phyloP scores from a whole-genome alignment of 1,139 yeast species.

The Nematodospora anomalae region DNA sequence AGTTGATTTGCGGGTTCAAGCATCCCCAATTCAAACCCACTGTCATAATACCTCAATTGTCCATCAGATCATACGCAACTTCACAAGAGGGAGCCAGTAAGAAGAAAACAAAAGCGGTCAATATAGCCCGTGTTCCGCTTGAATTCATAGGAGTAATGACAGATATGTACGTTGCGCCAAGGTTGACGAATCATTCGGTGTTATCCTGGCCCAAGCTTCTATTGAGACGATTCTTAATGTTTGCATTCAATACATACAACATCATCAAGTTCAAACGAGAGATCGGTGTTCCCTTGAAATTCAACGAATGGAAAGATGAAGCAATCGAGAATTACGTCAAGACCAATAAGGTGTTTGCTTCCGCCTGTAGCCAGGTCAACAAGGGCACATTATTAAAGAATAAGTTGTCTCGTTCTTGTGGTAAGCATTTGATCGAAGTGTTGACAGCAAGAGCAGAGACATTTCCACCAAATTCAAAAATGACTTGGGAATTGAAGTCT shows the following conservation, averaged over 20 bases:
- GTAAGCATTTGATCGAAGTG: conserved; percentile 33
- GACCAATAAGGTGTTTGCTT: conserved; percentile 45
- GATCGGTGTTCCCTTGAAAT: conserved; percentile 37
- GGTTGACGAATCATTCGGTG: conserved; percentile 29
- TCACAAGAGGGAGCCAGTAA: conserved; percentile 15
- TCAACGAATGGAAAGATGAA: conserved; percentile 46
- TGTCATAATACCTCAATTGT: background rate
- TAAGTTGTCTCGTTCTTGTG: conserved; percentile 36
- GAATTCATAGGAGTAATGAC: conserved; percentile 44
- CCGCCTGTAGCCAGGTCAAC: conserved; percentile 35
- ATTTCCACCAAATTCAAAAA: conserved; percentile 58
- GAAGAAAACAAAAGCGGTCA: conserved; percentile 22
- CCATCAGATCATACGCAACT: conserved; percentile 5
- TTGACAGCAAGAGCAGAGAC: conserved; percentile 30
- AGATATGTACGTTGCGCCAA: conserved; percentile 47
- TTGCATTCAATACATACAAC: conserved; percentile 45
- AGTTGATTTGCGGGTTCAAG: background rate
- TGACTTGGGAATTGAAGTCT: conserved; percentile 76
- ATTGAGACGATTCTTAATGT: conserved; percentile 39
- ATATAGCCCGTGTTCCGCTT: conserved; percentile 41
- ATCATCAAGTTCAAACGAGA: conserved; percentile 44
- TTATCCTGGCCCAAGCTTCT: conserved; percentile 41
- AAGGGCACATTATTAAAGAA: conserved; percentile 24
- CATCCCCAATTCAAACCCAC: background rate
- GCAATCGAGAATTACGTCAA: conserved; percentile 44